Evolutionary conservation across 148 eudicot species (phyloP).

Genomic region (Linanthus parryae): DNA sequence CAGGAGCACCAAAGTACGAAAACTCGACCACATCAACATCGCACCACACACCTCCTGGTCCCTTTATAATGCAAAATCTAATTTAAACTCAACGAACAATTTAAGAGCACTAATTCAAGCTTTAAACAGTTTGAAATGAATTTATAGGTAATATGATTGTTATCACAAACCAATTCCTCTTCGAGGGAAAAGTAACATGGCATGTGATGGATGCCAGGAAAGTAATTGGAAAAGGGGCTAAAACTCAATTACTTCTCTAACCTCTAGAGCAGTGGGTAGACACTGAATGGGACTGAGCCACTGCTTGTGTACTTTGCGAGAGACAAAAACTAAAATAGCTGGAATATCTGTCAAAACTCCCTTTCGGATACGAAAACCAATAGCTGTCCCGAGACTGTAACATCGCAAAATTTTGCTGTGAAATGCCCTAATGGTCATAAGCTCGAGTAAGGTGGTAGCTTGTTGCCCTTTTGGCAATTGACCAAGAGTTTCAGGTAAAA

Average conservation of each 20-base stretch:
- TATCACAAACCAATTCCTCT: no score
- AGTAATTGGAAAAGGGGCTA: neutral
- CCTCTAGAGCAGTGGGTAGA: constrained; percentile 91
- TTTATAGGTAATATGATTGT: no score
- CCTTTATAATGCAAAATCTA: no score
- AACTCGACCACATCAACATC: constrained; percentile 96
- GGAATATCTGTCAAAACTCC: constrained; percentile 93
- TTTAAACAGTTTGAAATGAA: no score
- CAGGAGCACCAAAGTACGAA: constrained; percentile 97
- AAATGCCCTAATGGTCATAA: constrained; percentile 96
- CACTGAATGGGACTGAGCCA: constrained; percentile 92
- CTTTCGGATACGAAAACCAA: constrained; percentile 81
- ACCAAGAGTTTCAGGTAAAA: constrained; percentile 69
- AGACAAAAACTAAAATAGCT: constrained; percentile 90
- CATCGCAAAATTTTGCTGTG: constrained; percentile 95
- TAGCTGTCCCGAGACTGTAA: constrained; percentile 96
- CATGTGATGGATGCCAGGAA: no score
- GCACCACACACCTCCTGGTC: constrained; percentile 99
- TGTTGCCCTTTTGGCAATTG: constrained; percentile 83
- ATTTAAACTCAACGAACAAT: no score
- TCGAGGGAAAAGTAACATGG: no score
- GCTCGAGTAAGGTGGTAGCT: constrained; percentile 86
- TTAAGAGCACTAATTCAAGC: no score
- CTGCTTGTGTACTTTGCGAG: constrained; percentile 95
- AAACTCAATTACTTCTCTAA: constrained; percentile 13